These are phyloP conservation scores for Gryganskiella cystojenkinii DNA, from an alignment of 192 early-diverging fungal species.

Conservation along the genomic window DNA sequence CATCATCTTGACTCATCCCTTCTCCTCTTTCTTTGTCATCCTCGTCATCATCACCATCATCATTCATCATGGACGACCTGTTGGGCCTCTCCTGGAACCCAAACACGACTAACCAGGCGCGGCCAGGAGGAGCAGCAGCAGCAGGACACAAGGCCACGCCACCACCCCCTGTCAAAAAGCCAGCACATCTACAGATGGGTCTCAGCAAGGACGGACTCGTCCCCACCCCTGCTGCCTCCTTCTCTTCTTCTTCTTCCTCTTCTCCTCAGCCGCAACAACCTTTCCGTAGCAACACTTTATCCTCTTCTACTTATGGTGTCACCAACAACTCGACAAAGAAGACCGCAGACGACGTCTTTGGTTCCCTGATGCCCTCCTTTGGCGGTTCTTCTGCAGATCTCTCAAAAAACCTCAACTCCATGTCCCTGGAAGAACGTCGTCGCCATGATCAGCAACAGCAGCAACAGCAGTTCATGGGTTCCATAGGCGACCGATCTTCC, in stretches of 20 bases:
- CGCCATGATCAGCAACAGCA: constrained; percentile 44
- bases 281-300: constrained; percentile 2
- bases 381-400: constrained; percentile 7
- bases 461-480: constrained; percentile 13
- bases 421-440: constrained; percentile 40
- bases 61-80: constrained; percentile 39
- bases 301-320: neutral
- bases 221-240: constrained; percentile 16
- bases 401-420: constrained; percentile 29
- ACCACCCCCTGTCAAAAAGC: constrained; percentile 16
- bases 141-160: constrained; percentile 9
- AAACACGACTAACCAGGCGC: constrained; percentile 3
- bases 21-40: neutral
- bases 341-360: constrained; percentile 50
- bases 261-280: neutral
- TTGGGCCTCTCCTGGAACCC: constrained; percentile 47
- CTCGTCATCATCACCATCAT: neutral
- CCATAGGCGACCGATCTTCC: constrained; percentile 13
- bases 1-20: neutral
- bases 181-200: constrained; percentile 40
- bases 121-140: neutral
- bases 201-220: constrained; percentile 26
- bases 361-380: constrained; percentile 40
- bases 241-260: neutral
- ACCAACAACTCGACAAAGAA: constrained; percentile 16